Percentiles rank a stretch among this genome's conserved stretches.
These are phyloP conservation scores for Cylindrotheca fusiformis DNA, from an alignment of 108 stramenopile species.

Conservation along the genomic window DNA sequence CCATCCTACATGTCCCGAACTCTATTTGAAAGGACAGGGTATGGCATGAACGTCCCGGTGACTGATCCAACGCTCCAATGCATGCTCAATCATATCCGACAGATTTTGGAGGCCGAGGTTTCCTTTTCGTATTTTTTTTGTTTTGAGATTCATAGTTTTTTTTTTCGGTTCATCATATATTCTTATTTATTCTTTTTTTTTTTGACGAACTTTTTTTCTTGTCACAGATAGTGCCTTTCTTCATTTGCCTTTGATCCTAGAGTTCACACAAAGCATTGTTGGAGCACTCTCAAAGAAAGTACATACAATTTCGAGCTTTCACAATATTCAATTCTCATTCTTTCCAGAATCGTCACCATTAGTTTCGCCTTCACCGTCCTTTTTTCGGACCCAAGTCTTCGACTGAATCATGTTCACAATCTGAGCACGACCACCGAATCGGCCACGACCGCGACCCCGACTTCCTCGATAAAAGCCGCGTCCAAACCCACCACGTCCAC, in stretches of 20 bases:
- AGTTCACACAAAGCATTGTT: no score
- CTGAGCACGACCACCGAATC: constrained; percentile 39
- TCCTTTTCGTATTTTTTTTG: no score
- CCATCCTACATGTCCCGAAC: no score
- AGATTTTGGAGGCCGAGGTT: no score
- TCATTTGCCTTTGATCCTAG: constrained; percentile 1
- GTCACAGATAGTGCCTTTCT: neutral
- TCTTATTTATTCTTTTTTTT: constrained; percentile 22
- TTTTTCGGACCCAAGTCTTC: constrained; percentile 76
- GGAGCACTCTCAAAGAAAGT: no score
- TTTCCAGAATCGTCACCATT: constrained; percentile 1
- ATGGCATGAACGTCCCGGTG: no score
- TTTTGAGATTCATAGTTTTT: no score
- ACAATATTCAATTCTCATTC: no score
- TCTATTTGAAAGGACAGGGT: no score
- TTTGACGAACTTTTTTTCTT: constrained; percentile 12
- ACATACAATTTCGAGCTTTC: no score
- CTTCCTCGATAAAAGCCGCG: constrained; percentile 23
- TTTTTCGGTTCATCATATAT: constrained; percentile 26
- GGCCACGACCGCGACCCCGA: constrained; percentile 37
- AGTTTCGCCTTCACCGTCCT: constrained; percentile 28
- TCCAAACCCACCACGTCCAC: constrained; percentile 33
- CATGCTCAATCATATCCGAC: no score
- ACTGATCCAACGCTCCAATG: no score
- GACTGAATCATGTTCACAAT: constrained; percentile 64